Conservation (phyloP, 1,284 basidiomycete genomes). For the Singerocomus rubriflavus region DNA sequence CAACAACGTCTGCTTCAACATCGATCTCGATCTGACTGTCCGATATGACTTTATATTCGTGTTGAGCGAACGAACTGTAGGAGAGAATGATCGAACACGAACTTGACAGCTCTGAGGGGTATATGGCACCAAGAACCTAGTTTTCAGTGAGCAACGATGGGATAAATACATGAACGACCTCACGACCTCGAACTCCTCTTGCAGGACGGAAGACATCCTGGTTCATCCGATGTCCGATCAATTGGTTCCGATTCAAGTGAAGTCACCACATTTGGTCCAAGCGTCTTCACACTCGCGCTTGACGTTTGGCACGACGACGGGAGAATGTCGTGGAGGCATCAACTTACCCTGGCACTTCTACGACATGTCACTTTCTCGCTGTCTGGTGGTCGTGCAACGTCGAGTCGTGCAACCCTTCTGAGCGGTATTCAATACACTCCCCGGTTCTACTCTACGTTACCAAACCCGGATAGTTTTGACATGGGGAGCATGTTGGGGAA, state of each 20-base stretch:
- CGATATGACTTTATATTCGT: slow-evolving; percentile 72
- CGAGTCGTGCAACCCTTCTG: neutral
- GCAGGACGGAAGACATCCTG: slow-evolving; percentile 58
- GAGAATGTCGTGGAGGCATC: slow-evolving; percentile 25
- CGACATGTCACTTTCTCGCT: slow-evolving; percentile 9
- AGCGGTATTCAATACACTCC: slow-evolving; percentile 11
- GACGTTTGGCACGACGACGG: neutral
- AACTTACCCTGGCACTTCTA: slow-evolving; percentile 15
- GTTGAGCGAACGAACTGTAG: slow-evolving; percentile 41
- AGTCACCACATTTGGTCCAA: slow-evolving; percentile 19
- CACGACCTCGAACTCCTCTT: slow-evolving; percentile 87
- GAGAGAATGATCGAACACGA: slow-evolving; percentile 41
- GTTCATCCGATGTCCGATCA: slow-evolving; percentile 28
- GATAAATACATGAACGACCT: slow-evolving; percentile 6
- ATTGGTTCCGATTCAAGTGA: slow-evolving; percentile 18
- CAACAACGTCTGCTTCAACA: slow-evolving; percentile 82
- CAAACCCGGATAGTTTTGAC: slow-evolving; percentile 5
- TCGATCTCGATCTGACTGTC: slow-evolving; percentile 81
- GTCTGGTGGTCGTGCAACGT: neutral
- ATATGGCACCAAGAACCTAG: slow-evolving; percentile 94
- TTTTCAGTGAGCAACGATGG: slow-evolving; percentile 11
- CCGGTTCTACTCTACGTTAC: slow-evolving; percentile 3
- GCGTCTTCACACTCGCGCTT: slow-evolving; percentile 9
- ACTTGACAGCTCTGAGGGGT: slow-evolving; percentile 92
- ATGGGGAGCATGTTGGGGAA: slow-evolving; percentile 17